Evolutionary conservation across 805 yeast species (phyloP), one percentile per base, ranked within the genome.

Genomic region (Hanseniaspora jakobsenii): DNA sequence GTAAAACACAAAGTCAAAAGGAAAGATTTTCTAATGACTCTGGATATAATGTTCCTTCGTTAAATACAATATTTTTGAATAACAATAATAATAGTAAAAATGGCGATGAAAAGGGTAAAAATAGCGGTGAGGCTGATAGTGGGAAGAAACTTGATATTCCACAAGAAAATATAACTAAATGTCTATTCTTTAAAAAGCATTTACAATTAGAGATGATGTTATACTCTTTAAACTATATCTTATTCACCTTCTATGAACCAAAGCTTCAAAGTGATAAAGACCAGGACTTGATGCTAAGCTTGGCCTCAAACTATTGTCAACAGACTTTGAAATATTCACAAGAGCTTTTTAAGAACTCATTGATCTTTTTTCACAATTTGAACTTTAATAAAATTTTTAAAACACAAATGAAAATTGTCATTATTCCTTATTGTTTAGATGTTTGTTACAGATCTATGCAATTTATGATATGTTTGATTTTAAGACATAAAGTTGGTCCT

Each of bases 371-470:
- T 51, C 65, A 61, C 32, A 65, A 65, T 49, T 51, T 56, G 10
- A 57, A 53, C 32, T 49, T 51, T 9, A 44, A 51, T 1, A 56
- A 61, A 7, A 57, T 60, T 49, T 61, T 61, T 45, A 60, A 59
- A 44, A 42, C 38, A 18, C 58, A 60, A 37, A 59, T 60, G 57
- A 76, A 73, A 49, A 61, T 73, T 46, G 55, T 72, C 6, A 49
- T 71, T 12, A 63, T 71, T 19, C 78, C 78, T 10, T 65, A 64
- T 49, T 61, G 74, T 53, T 54, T 74, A 53, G 66, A 72, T 40
- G 61, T 71, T 30, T 75, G 76, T 47, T 77, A 73, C 50, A 62
- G 79, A 50, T 69, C 78, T 4, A 65, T 71, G 53, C 77, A 73
- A 50, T 73, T 74, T 51, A 62, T 74, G 58, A 73, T 74, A n/a